Conservation (phyloP, 169 alveolate genomes). For the Theileria orientalis region DNA sequence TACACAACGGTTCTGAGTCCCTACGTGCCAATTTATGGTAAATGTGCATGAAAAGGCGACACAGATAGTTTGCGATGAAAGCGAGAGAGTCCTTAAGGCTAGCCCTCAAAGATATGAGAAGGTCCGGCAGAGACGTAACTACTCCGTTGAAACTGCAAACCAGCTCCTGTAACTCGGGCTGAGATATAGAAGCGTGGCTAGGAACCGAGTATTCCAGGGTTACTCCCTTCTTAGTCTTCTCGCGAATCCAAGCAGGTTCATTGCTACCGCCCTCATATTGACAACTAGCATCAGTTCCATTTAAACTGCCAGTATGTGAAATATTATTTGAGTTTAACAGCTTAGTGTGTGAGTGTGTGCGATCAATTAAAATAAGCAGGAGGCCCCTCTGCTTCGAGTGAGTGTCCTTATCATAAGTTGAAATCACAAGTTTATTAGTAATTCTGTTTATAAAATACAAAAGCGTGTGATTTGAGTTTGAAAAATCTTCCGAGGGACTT, state of each 20-base stretch:
- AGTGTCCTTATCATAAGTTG: constrained; percentile 1
- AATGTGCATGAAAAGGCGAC: too few species aligned
- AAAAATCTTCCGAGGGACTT: neutral
- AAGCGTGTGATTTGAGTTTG: neutral
- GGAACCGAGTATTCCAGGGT: constrained; percentile 36
- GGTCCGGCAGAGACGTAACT: constrained; percentile 26
- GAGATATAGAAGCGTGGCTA: constrained; percentile 25
- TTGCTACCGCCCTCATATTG: too few species aligned
- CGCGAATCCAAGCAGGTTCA: constrained; percentile 1
- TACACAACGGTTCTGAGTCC: neutral
- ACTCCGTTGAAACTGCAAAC: constrained; percentile 19
- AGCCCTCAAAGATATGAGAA: constrained; percentile 30
- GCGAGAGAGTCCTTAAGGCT: constrained; percentile 8
- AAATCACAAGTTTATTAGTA: constrained; percentile 4
- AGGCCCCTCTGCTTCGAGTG: constrained; percentile 12
- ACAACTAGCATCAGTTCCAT: too few species aligned
- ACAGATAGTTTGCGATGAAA: neutral
- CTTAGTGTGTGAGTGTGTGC: constrained; percentile 36
- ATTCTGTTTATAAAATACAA: constrained; percentile 15
- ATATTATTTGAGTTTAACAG: neutral
- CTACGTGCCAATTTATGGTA: neutral
- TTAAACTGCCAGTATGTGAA: neutral
- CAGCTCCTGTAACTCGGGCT: constrained; percentile 21
- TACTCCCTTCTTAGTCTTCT: neutral
- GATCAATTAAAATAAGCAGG: constrained; percentile 22